phyloP scores from a whole-genome alignment of 1,284 basidiomycete species.

The Boletus semigastroideus region DNA sequence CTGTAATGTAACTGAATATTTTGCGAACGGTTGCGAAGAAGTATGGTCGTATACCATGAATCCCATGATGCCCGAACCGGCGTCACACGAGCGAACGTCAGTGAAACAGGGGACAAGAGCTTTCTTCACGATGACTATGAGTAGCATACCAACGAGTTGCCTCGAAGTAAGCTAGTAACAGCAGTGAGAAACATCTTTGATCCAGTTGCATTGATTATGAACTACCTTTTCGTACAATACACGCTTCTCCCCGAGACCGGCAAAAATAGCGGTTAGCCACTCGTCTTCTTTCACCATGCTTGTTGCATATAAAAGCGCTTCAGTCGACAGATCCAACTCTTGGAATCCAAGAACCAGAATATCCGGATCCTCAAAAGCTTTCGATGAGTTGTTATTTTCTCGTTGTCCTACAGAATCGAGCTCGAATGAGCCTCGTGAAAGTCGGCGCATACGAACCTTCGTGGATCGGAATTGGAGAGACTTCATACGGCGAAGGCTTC shows the following conservation, averaged over 20 bases:
- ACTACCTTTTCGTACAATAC: conserved; percentile 63
- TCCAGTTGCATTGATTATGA: background rate
- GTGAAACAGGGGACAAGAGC: conserved; percentile 48
- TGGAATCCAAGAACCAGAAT: conserved; percentile 72
- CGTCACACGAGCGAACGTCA: conserved; percentile 48
- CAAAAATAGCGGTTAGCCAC: conserved; percentile 55
- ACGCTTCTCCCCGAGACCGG: conserved; percentile 63
- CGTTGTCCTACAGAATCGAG: conserved; percentile 7
- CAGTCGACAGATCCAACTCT: conserved; percentile 73
- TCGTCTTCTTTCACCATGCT: conserved; percentile 63
- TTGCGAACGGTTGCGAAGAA: background rate
- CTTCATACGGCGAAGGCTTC: conserved; percentile 38
- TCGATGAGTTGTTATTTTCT: conserved; percentile 12
- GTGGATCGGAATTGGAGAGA: conserved; percentile 10
- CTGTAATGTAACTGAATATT: conserved; percentile 35
- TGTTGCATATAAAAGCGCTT: conserved; percentile 67
- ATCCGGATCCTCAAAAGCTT: conserved; percentile 49
- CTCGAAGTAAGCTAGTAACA: conserved; percentile 58
- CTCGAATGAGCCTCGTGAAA: background rate
- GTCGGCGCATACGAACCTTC: conserved; percentile 13
- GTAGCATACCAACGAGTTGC: conserved; percentile 76
- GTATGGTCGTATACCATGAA: conserved; percentile 56
- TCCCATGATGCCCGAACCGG: conserved; percentile 71
- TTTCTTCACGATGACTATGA: conserved; percentile 64
- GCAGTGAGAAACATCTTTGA: background rate